These are phyloP conservation scores for Eucalyptus victrix DNA, from an alignment of 345 rosid species.

Conservation along the genomic window DNA sequence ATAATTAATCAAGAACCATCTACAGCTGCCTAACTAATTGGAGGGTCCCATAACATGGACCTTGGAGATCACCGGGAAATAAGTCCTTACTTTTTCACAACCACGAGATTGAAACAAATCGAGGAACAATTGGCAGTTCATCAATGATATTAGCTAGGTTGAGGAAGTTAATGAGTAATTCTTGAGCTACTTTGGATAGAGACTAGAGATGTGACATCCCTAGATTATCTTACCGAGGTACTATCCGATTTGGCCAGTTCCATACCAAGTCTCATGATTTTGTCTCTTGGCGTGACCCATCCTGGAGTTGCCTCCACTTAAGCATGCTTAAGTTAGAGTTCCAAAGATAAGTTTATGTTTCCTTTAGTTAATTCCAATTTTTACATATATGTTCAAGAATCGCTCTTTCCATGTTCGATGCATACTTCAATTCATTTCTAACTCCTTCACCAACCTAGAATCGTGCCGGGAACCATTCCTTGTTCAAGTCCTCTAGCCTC, in stretches of 20 bases:
- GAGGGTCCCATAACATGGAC: neutral
- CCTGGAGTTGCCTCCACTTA: neutral
- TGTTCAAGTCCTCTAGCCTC: neutral
- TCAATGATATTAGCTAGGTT: neutral
- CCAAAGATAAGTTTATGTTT: neutral
- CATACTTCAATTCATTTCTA: neutral
- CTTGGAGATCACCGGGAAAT: neutral
- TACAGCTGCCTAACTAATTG: neutral
- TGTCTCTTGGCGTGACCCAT: neutral
- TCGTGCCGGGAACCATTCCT: neutral
- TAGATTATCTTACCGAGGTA: no score
- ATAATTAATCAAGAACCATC: neutral
- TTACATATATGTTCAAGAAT: no score
- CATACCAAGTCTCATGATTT: neutral
- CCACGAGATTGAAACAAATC: neutral
- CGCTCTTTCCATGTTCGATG: no score
- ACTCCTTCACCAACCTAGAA: neutral
- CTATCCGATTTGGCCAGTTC: no score
- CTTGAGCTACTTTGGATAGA: neutral
- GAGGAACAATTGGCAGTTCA: neutral
- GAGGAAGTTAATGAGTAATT: neutral
- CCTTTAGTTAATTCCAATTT: no score
- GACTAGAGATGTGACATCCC: neutral
- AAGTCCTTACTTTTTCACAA: neutral
- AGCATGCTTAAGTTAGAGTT: neutral